Base-by-base conservation (phyloP, 805 yeast genomes). In the Blastobotrys terrestris region DNA sequence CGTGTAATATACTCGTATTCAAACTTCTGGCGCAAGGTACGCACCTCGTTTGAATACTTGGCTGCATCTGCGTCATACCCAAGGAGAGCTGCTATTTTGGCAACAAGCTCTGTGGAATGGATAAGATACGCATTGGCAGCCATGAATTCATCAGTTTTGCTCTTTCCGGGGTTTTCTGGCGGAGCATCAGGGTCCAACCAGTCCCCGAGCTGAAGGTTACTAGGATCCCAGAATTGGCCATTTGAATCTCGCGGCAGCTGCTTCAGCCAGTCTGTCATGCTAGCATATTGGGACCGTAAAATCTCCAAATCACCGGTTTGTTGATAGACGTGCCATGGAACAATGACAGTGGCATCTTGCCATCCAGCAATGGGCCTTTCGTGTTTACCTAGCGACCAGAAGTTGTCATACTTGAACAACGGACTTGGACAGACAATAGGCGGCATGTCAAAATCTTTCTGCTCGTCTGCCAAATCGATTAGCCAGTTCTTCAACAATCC, bases 241-340 rank as follows among this genome's bases (percentile, higher is more conserved):
- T 49, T 44, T 5, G 39, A 15, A 15, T 43, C 55, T 15, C 53
- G 22, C 21, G 50, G 53, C n/a, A 54, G 39, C 18, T 49, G 46
- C 39, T 41, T 13, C 18, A 52, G 48, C 55, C 55, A 53, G 42
- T 35, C 53, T n/a, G 13, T 13, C 55, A 53, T 53, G 31, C 55
- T 53, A 2, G 16, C 16, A 41, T 50, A 53, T 15, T 53, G 53
- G 19, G 11, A 19, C 21, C 19, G 18, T 11, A 48, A 22, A 21
- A 41, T 48, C 2, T 48, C 19, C 21, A 48, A 19, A 7, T 43
- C 76, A 68, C 72, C 69, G 71, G 63, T 59, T 64, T 50, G 66
- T 68, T 46, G 76, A 74, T 63, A 71, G 71, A 57, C 63, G 66
- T 49, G 76, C 54, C 54, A 51, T 5, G 66, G 66, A 31, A 62